A percentile compares a stretch with the other conserved stretches of the same genome.
Evolutionary conservation across 352 stramenopile genomes (phyloP).

Genomic region (Thraustochytrium sp.): DNA sequence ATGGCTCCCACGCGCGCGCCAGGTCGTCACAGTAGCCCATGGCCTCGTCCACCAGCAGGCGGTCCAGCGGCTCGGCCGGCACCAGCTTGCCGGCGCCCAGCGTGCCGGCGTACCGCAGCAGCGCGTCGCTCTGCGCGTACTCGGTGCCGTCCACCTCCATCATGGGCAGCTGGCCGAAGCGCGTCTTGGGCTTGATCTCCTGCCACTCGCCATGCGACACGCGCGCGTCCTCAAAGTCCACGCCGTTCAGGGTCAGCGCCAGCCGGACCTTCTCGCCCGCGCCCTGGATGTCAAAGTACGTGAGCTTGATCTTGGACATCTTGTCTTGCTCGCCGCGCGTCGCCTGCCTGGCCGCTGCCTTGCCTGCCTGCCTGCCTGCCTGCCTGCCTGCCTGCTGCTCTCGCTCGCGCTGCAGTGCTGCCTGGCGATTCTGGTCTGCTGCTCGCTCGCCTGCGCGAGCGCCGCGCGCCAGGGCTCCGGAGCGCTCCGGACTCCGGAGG

Average conservation of each 20-base stretch:
- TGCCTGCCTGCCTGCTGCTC: background rate
- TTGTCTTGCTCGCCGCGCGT: too few relatives aligned
- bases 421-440: too few relatives aligned
- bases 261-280: slow-evolving; percentile 53
- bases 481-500: too few relatives aligned
- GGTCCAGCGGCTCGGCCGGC: slow-evolving; percentile 50
- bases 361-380: background rate
- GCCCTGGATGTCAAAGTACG: slow-evolving; percentile 60
- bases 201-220: slow-evolving; percentile 53
- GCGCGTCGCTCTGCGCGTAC: slow-evolving; percentile 53
- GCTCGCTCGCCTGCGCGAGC: too few relatives aligned
- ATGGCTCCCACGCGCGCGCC: slow-evolving; percentile 47
- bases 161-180: slow-evolving; percentile 55
- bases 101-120: slow-evolving; percentile 52
- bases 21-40: slow-evolving; percentile 55
- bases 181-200: slow-evolving; percentile 55
- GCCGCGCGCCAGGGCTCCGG: too few relatives aligned
- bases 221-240: slow-evolving; percentile 56
- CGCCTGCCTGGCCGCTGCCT: too few relatives aligned
- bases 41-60: slow-evolving; percentile 50
- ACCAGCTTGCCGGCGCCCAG: slow-evolving; percentile 49
- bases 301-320: slow-evolving; percentile 50
- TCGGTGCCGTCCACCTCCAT: slow-evolving; percentile 54
- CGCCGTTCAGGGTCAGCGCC: slow-evolving; percentile 48
- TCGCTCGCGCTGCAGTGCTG: too few relatives aligned